phyloP scores from a whole-genome alignment of 139 green algal genomes.

The Tetradesmus obliquus region DNA sequence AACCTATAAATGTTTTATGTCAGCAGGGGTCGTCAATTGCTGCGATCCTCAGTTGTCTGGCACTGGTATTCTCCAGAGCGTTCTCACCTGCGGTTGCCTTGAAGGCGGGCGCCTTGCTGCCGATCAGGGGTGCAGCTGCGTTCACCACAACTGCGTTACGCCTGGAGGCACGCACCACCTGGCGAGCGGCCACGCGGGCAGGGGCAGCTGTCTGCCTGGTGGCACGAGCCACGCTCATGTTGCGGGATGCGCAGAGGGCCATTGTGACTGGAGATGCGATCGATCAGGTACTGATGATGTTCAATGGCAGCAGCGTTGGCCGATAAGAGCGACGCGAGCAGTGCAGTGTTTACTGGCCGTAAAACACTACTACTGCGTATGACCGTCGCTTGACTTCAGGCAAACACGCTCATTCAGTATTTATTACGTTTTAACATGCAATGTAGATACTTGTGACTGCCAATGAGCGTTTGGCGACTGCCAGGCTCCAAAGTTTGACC shows the following conservation, averaged over 20 bases:
- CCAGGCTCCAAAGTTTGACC: neutral
- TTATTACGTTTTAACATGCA: neutral
- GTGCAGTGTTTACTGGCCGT: neutral
- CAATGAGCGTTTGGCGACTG: neutral
- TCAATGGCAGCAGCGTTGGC: neutral
- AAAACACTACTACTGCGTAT: neutral
- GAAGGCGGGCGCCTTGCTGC: conserved; percentile 92
- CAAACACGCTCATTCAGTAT: neutral
- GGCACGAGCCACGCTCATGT: conserved; percentile 5
- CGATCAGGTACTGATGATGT: neutral
- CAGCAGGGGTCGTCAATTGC: neutral
- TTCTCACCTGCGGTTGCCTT: conserved; percentile 76
- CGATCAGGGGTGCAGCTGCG: conserved; percentile 73
- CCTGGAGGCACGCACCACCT: neutral
- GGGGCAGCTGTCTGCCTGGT: conserved; percentile 2
- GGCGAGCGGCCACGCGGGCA: neutral
- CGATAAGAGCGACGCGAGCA: neutral
- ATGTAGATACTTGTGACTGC: neutral
- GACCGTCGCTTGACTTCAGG: neutral
- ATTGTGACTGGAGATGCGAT: neutral
- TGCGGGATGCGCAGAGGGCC: neutral
- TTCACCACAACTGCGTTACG: conserved; percentile 26
- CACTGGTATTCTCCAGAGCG: neutral
- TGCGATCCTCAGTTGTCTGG: neutral
- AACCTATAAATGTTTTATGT: neutral